Evolutionary conservation across 352 stramenopile genomes (phyloP).

Genomic region (Phytophthora tentaculata): DNA sequence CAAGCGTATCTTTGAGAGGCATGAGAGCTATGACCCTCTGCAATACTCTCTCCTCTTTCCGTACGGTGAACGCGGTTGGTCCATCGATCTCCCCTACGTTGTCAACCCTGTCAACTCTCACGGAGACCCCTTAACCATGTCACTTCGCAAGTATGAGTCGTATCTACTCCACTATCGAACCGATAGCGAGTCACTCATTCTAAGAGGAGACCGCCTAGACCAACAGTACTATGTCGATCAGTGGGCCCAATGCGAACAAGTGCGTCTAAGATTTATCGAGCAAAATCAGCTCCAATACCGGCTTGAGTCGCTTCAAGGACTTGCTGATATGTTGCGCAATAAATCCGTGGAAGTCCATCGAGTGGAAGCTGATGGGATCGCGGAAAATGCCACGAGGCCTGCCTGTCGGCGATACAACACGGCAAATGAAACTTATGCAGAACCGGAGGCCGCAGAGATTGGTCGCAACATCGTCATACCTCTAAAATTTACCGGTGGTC

Average conservation of each 20-base stretch:
- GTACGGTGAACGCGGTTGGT: no score
- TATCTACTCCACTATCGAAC: slow-evolving; percentile 6
- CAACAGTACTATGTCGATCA: slow-evolving; percentile 20
- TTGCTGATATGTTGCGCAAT: not conserved
- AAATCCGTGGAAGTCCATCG: not conserved
- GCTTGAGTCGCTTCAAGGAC: not conserved
- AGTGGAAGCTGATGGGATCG: not conserved
- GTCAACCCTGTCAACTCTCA: not conserved
- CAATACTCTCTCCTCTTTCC: no score
- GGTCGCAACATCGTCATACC: not conserved
- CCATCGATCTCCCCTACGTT: not conserved
- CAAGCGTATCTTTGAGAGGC: no score
- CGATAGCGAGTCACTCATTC: no score
- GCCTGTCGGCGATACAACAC: not conserved
- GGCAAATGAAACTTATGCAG: not conserved
- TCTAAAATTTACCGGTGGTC: not conserved
- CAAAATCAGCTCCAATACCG: slow-evolving; percentile 1
- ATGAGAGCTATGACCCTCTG: no score
- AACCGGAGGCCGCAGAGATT: not conserved
- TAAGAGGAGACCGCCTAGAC: not conserved
- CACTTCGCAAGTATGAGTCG: slow-evolving; percentile 3
- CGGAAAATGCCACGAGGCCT: not conserved
- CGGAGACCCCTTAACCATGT: slow-evolving; percentile 8
- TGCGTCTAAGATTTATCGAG: not conserved
- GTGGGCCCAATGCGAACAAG: slow-evolving; percentile 13